Conservation (phyloP, 257 asterid species). For the Osmanthus fragrans region DNA sequence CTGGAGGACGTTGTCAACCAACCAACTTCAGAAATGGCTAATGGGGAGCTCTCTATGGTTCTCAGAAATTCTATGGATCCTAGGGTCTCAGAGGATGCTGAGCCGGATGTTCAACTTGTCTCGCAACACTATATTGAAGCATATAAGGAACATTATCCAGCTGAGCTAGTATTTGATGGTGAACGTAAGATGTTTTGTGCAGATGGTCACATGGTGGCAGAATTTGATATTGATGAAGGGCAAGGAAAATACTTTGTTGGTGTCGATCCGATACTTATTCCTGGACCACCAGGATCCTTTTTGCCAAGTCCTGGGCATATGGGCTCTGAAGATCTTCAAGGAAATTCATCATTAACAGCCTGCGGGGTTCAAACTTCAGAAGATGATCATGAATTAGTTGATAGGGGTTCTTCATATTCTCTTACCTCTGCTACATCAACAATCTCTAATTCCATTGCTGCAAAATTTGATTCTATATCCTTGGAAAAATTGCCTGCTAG, state of each 20-base stretch:
- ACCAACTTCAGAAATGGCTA: slow-evolving; percentile 34
- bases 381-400: slow-evolving; percentile 57
- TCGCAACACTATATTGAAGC: slow-evolving; percentile 33
- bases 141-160: slow-evolving; percentile 32
- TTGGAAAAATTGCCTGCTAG: slow-evolving; percentile 34
- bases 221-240: slow-evolving; percentile 43
- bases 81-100: slow-evolving; percentile 34
- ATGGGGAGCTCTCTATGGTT: slow-evolving; percentile 37
- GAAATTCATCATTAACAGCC: slow-evolving; percentile 70
- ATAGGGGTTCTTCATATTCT: slow-evolving; percentile 67
- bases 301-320: slow-evolving; percentile 85
- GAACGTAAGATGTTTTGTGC: slow-evolving; percentile 46
- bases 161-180: slow-evolving; percentile 44
- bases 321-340: slow-evolving; percentile 75
- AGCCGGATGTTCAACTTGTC: slow-evolving; percentile 32
- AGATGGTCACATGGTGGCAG: slow-evolving; percentile 33
- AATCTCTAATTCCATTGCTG: slow-evolving; percentile 47
- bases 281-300: slow-evolving; percentile 95
- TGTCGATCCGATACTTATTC: slow-evolving; percentile 84
- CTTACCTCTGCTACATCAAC: slow-evolving; percentile 64
- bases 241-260: slow-evolving; percentile 59
- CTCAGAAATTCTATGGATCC: slow-evolving; percentile 46
- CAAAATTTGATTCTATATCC: slow-evolving; percentile 50
- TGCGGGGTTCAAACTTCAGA: slow-evolving; percentile 75
- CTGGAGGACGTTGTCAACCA: slow-evolving; percentile 30